Base-by-base conservation (phyloP, 306 rosid species). In the Psophocarpus tetragonolobus region DNA sequence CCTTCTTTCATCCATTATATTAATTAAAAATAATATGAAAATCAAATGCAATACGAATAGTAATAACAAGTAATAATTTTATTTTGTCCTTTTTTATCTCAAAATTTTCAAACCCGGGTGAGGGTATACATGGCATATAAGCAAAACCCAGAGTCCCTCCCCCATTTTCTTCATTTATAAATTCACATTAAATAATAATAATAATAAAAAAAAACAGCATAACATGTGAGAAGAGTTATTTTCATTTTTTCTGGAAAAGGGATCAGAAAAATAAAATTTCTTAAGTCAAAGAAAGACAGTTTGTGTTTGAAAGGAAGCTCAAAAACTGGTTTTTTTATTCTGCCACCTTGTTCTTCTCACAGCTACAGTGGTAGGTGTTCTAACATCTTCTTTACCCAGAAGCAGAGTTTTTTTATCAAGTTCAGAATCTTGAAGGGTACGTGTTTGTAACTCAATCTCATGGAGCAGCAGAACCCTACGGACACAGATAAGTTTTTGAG, bases 281-380 rank as follows among this genome's bases (percentile, higher is more conserved):
- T 42, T 17, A 51, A 50, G 56, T 3, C 8, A 30, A 30, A 38
- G 32, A n/a, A 62, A n/a, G n/a, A 58, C 73, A n/a, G 60, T 77
- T 70, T 76, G 65, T 36, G 6, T 57, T 57, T 13, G 6, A 71
- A 63, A 58, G 68, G 18, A 58, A 4, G 4, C 15, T 42, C 66
- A 70, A 74, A 62, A 61, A 68, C 69, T 11, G 35, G 30, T 18
- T 17, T 51, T 51, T 18, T 20, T 66, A 24, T 33, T 74, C 67
- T 61, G 60, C 35, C 72, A 66, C 74, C 45, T 79, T 78, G 36
- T 78, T 78, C 65, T 70, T 18, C 74, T n/a, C n/a, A n/a, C n/a
- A n/a, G n/a, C n/a, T n/a, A 47, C 23, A 4, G 18, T 68, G 24
- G 29, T 17, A 33, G 8, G 30, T 62, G 21, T 79, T 75, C 44